These are phyloP conservation scores for Malus hybrid DNA, from an alignment of 331 rosid genomes.

Conservation along the genomic window DNA sequence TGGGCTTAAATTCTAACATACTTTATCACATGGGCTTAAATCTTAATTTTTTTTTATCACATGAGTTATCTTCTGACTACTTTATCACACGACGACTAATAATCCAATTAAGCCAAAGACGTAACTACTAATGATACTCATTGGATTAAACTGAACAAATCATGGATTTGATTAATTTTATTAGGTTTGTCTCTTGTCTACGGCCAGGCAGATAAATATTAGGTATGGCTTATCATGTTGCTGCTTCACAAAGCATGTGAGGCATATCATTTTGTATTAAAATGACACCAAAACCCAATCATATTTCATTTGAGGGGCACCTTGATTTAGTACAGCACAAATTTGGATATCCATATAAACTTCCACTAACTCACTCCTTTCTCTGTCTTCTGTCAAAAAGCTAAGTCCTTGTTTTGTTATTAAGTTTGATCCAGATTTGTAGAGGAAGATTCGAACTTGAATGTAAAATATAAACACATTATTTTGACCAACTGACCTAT, in stretches of 20 bases:
- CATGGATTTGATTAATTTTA: not conserved
- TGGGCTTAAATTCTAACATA: no score
- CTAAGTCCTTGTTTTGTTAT: not conserved
- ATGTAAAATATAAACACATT: fast-evolving
- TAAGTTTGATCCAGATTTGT: not conserved
- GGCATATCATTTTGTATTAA: not conserved
- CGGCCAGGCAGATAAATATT: not conserved
- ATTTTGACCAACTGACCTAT: no score
- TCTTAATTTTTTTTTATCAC: no score
- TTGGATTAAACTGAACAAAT: not conserved
- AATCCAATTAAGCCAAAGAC: not conserved
- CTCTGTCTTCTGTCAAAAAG: not conserved
- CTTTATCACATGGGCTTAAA: no score
- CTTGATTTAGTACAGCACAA: not conserved
- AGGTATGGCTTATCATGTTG: not conserved
- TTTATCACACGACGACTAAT: no score
- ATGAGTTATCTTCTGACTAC: no score
- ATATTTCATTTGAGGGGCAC: not conserved
- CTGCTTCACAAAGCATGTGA: not conserved
- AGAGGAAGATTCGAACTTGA: no score
- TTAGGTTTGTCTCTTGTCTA: not conserved
- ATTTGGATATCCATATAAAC: not conserved
- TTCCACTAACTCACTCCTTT: not conserved
- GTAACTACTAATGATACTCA: not conserved
- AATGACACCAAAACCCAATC: slow-evolving; percentile 1